phyloP scores from a whole-genome alignment of 345 rosid genomes.

The Acer saccharum region DNA sequence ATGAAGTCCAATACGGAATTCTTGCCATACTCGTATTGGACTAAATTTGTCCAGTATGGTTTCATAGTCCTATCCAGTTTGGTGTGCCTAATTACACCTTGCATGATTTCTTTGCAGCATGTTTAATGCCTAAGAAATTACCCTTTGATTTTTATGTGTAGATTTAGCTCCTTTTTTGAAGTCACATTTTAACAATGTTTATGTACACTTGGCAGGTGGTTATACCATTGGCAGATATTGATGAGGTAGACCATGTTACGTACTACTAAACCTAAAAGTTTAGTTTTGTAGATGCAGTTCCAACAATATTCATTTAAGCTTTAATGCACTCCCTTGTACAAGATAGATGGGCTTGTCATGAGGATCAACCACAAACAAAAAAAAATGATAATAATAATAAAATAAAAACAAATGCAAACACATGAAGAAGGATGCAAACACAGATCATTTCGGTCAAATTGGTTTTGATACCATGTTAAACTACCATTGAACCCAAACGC shows the following conservation, averaged over 20 bases:
- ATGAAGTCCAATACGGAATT: no score
- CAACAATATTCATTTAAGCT: not conserved
- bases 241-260: conserved; percentile 58
- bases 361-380: not conserved
- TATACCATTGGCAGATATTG: conserved; percentile 93
- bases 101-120: not conserved
- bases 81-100: no score
- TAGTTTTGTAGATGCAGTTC: not conserved
- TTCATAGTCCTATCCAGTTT: no score
- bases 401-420: not conserved
- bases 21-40: no score
- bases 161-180: not conserved
- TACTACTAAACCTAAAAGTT: not conserved
- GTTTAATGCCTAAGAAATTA: not conserved
- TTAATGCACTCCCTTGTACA: not conserved
- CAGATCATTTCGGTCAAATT: not conserved
- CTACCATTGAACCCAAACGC: not conserved
- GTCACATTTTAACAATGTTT: not conserved
- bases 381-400: no score
- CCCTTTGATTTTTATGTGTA: not conserved
- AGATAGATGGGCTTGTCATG: not conserved
- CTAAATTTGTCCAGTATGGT: no score
- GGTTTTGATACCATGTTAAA: not conserved
- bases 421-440: not conserved
- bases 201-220: conserved; percentile 54